A percentile compares a stretch with the other conserved stretches of the same genome.
Conservation (phyloP, 768 basidiomycete genomes). For the Tricholoma flavovirens region DNA sequence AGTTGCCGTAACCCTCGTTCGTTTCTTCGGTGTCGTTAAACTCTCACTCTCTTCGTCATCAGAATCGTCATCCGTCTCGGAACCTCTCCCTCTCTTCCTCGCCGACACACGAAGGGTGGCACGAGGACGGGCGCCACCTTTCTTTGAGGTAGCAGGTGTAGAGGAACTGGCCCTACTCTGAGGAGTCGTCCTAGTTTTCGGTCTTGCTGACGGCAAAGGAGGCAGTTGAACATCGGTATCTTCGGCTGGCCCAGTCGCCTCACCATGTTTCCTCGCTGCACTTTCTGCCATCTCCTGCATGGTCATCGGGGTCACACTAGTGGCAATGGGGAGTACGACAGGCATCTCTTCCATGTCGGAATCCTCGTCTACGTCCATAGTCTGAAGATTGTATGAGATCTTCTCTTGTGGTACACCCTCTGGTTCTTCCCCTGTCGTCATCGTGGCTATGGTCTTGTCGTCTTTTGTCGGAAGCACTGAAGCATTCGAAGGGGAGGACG, state of each 20-base stretch:
- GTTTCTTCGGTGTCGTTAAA: conserved; percentile 28
- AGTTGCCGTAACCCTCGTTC: conserved; percentile 14
- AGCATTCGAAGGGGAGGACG: conserved; percentile 11
- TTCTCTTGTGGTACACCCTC: conserved; percentile 16
- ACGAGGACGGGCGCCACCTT: background rate
- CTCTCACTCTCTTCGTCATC: conserved; percentile 10
- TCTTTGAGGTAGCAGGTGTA: conserved; percentile 4
- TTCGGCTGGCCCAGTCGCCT: background rate
- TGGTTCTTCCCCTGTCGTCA: background rate
- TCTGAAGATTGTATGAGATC: conserved; percentile 32
- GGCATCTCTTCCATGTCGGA: conserved; percentile 22
- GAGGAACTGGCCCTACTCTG: background rate
- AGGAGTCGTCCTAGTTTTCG: conserved; percentile 4
- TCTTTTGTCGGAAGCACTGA: background rate
- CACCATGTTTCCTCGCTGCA: conserved; percentile 18
- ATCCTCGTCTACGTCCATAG: conserved; percentile 31
- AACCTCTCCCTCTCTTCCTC: conserved; percentile 14
- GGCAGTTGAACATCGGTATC: conserved; percentile 3
- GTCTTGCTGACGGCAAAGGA: background rate
- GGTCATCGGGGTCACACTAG: conserved; percentile 39
- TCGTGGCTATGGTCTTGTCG: background rate
- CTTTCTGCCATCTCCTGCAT: conserved; percentile 63
- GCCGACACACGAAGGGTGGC: conserved; percentile 5
- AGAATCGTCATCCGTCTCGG: conserved; percentile 14
- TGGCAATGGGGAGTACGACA: background rate